Evolutionary conservation across 1,284 basidiomycete genomes (phyloP), one percentile per base, ranked within the genome.

Genomic region (Cutaneotrichosporon dermatis): DNA sequence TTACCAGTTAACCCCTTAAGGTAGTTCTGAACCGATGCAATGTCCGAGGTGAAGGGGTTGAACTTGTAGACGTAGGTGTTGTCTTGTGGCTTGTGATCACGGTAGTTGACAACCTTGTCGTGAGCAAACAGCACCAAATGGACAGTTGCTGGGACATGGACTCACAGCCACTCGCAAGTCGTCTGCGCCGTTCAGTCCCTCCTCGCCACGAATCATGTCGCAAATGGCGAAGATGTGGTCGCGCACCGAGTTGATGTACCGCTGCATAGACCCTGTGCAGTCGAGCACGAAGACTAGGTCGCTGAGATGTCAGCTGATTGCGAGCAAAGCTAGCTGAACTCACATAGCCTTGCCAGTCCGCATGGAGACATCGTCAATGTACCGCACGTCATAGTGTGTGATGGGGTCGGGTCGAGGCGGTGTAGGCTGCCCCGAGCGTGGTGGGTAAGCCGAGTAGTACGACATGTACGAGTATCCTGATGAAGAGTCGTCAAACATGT

Each of bases 141-240:
- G 25, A 25, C 25, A 25, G 25, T 25, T 25, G 25, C 25, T 25
- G 25, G 25, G 39, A 2, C 6, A 15, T 56, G 54, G 34, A 70
- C 78, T 64, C 55, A 95, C 85, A 61, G 90, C 90, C 68, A 99
- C 83, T 71, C 93, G 85, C 66, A 99, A 83, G 76, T 97, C 93
- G 66, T 95, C 92, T 42, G 83, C 84, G 42, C 84, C 81, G 70
- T 89, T 87, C 25, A 99, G 85, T 71, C 89, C 90, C 53, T 95
- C 93, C 35, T 93, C 96, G 78, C 92, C 88, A 77, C 93, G 89
- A 70, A 99, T 99, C 79, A 92, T 88, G 59, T 90, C 90, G 76
- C 92, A 96, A 72, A 99, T 99, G 73, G 89, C 85, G 72, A 95
- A 91, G 79, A 99, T 97, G 79, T 99, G 98, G 81, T 90, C 91